phyloP scores from a whole-genome alignment of 495 filamentous ascomycete species.

The Immersiella caudata region DNA sequence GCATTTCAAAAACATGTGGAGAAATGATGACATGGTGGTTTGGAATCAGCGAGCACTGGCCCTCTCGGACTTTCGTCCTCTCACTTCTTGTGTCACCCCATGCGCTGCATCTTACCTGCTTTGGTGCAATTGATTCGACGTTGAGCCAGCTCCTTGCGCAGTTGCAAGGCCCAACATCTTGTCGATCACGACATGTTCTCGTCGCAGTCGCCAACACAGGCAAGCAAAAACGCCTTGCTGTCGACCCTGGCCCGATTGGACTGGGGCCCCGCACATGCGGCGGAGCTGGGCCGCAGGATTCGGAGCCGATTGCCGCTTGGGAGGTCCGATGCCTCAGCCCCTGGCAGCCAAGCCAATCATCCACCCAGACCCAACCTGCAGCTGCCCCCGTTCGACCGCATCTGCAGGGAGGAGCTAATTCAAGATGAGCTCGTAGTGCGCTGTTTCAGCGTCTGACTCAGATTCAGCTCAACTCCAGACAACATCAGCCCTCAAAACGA shows the following conservation, averaged over 20 bases:
- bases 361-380: background rate
- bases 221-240: background rate
- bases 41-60: background rate
- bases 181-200: background rate
- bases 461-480: background rate
- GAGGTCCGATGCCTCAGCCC: background rate
- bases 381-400: background rate
- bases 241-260: background rate
- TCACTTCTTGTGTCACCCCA: background rate
- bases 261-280: background rate
- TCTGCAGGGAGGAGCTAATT: background rate
- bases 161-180: background rate
- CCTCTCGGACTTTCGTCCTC: background rate
- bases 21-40: background rate
- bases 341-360: background rate
- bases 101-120: background rate
- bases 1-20: background rate
- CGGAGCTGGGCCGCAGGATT: background rate
- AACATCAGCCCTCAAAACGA: background rate
- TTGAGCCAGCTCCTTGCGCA: background rate
- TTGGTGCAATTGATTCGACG: background rate
- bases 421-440: background rate
- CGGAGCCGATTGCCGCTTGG: background rate
- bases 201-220: background rate
- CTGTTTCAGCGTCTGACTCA: background rate